A percentile compares a stretch with the other conserved stretches of the same genome.
Conservation (phyloP, 176 grass and related monocot genomes). For the Musa schizocarpa region DNA sequence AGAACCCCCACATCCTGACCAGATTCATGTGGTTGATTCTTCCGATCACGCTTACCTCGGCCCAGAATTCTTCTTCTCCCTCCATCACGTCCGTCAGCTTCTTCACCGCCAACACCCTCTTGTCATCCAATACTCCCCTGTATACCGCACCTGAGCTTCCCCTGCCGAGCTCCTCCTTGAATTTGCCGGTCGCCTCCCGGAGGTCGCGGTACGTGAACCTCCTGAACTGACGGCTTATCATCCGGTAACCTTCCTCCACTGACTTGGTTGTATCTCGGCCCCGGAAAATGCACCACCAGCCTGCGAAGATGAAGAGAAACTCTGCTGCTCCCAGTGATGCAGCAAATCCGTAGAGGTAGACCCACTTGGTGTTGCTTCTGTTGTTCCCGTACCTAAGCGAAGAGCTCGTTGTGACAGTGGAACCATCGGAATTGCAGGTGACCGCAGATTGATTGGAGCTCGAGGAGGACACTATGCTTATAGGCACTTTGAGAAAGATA, state of each 20-base stretch:
- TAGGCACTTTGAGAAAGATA: conserved; percentile 57
- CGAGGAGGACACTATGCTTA: conserved; percentile 13
- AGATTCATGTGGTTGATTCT: conserved; percentile 83
- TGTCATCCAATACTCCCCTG: conserved; percentile 33
- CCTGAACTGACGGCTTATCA: conserved; percentile 51
- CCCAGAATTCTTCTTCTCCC: conserved; percentile 52
- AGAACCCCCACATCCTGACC: conserved; percentile 67
- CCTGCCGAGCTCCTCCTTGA: conserved; percentile 75
- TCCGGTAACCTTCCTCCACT: conserved; percentile 48
- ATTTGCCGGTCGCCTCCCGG: conserved; percentile 35
- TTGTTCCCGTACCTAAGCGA: conserved; percentile 26
- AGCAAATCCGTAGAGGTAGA: conserved; percentile 50
- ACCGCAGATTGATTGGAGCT: conserved; percentile 18
- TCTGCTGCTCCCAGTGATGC: conserved; percentile 33
- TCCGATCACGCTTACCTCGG: conserved; percentile 46
- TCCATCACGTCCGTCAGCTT: conserved; percentile 38
- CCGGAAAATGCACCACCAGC: conserved; percentile 60
- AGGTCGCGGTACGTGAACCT: conserved; percentile 47
- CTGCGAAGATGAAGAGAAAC: conserved; percentile 33
- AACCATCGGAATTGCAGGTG: conserved; percentile 31
- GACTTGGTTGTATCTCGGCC: conserved; percentile 35
- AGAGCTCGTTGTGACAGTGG: conserved; percentile 12
- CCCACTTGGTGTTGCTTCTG: conserved; percentile 36
- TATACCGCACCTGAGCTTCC: conserved; percentile 42
- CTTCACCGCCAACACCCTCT: conserved; percentile 50